Base-by-base conservation (phyloP, 2,329 filamentous ascomycete species). In the Phyllosticta ampelicida region DNA sequence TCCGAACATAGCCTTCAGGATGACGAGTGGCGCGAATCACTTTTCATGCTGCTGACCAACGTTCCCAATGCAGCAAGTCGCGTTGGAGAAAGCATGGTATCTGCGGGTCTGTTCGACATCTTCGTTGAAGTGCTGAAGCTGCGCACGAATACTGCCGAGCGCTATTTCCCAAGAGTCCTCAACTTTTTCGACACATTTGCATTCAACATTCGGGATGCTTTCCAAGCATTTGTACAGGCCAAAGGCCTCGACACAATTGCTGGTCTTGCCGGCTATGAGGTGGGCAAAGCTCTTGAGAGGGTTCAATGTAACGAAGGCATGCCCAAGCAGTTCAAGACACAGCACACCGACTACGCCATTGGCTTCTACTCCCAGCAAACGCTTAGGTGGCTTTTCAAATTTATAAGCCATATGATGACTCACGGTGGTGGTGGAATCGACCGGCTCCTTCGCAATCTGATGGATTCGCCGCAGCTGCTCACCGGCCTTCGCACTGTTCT, bases 341-440 rank as follows among this genome's bases (percentile, higher is more conserved):
- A 86, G 58, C 81, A 87, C 23, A 90, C 95, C 51, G 95, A 99
- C 73, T 99, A 96, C 69, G 82, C 90, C 66, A 90, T 97, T 56
- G 90, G 91, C 0, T 96, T 90, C 70, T 90, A 90, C 69, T 87
- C 95, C 64, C 94, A 97, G 69, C 90, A 96, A 70, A 92, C 90
- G 18, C 78, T 99, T 28, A 91, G 95, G 67, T 95, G 89, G 84
- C 78, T 96, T 51, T 86, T 99, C 71, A 96, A 96, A 71, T 96
- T 97, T 68, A 87, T 96, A 62, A 91, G 96, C 65, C 91, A 97
- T 70, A 86, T 97, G 75, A 95, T 97, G 86, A 77, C 87, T 74
- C 72, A 95, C 80, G 80, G 86, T 76, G 70, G 88, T 58, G 89
- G 87, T 60, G 94, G 91, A 60, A 92, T 91, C 58, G 94, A 97